Conservation (phyloP, 2,329 filamentous ascomycete species). For the Colletotrichum tanaceti region DNA sequence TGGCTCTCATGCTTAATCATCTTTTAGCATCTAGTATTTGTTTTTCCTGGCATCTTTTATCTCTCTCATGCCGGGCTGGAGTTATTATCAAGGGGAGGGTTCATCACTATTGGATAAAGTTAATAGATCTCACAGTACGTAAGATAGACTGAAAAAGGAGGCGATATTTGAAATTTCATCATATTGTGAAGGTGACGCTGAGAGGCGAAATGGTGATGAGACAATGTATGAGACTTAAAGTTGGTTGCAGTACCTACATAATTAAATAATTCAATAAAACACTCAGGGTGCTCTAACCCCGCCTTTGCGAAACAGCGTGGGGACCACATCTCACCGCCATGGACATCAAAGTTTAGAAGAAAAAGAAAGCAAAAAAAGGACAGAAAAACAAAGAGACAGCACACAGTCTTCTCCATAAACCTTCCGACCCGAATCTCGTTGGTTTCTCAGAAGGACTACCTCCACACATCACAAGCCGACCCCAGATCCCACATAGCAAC, state of each 20-base stretch:
- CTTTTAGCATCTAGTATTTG: too few relatives aligned
- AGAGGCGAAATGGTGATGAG: background rate
- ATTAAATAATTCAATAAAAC: background rate
- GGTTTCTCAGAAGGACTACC: too few relatives aligned
- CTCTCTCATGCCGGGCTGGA: background rate
- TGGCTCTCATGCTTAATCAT: background rate
- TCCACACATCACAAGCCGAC: too few relatives aligned
- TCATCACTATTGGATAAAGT: background rate
- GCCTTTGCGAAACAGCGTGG: background rate
- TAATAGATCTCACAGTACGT: background rate
- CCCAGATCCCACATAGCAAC: too few relatives aligned
- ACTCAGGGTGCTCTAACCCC: background rate
- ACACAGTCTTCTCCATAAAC: background rate
- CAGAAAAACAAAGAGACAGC: too few relatives aligned
- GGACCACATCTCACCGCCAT: background rate
- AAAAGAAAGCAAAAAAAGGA: too few relatives aligned
- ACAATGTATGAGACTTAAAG: background rate
- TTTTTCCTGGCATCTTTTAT: background rate
- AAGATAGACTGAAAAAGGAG: conserved; percentile 1
- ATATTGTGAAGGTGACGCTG: background rate
- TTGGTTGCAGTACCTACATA: too few relatives aligned
- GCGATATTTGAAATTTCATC: too few relatives aligned
- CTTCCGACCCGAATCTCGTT: too few relatives aligned
- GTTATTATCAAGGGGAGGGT: background rate
- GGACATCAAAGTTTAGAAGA: conserved; percentile 13